Evolutionary conservation across 192 early-diverging fungal genomes (phyloP).

Genomic region (Coemansia asiatica): DNA sequence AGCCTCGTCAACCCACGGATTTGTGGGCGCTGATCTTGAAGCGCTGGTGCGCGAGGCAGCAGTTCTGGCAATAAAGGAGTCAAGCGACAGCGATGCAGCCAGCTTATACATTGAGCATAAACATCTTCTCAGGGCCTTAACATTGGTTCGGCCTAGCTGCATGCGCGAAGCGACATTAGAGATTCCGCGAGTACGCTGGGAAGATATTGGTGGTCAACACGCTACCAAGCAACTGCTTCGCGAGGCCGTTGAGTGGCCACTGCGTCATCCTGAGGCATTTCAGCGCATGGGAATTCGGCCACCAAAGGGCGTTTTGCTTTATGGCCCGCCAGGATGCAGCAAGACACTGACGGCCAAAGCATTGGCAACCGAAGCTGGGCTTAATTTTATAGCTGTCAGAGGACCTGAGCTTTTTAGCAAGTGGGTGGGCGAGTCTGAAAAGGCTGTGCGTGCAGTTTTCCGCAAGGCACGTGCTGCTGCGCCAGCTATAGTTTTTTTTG

Average conservation of each 20-base stretch:
- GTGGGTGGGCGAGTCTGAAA: conserved; percentile 99
- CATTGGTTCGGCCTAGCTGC: conserved; percentile 35
- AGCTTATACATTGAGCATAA: conserved; percentile 8
- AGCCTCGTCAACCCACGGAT: conserved; percentile 80
- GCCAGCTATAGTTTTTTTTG: conserved; percentile 97
- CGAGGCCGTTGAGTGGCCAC: conserved; percentile 98
- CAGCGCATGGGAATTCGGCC: conserved; percentile 84
- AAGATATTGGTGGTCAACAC: conserved; percentile 91
- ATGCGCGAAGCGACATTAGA: conserved; percentile 72
- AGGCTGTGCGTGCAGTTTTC: conserved; percentile 93
- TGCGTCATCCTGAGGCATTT: conserved; percentile 93
- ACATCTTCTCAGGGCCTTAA: conserved; percentile 14
- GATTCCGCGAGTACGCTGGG: conserved; percentile 91
- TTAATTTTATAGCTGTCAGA: conserved; percentile 98
- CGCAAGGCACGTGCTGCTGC: conserved; percentile 89
- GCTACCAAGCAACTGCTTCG: conserved; percentile 87
- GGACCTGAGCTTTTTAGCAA: conserved; percentile 99
- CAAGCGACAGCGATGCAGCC: neutral
- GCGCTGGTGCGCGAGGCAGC: conserved; percentile 87
- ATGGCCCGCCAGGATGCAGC: conserved; percentile 97
- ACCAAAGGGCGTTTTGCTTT: conserved; percentile 95
- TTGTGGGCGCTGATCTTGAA: conserved; percentile 96
- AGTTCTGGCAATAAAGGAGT: conserved; percentile 68
- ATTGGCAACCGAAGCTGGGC: conserved; percentile 89
- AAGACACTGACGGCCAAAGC: conserved; percentile 99